A percentile compares a stretch with the other conserved stretches of the same genome.
phyloP scores from a whole-genome alignment of 1,139 yeast species.

The Suhomyces maxii region DNA sequence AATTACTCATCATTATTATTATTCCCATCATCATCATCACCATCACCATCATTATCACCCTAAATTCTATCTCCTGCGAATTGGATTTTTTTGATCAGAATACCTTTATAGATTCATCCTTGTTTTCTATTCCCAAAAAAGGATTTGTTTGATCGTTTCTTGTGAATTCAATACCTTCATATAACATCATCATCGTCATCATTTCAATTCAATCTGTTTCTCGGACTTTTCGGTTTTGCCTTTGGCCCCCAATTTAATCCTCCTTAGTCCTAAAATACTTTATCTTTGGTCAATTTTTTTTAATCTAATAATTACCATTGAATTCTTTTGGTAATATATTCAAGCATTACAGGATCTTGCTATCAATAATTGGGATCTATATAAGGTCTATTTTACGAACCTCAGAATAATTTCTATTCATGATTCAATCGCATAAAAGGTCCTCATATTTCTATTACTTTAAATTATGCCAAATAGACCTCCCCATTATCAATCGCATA shows the following conservation, averaged over 20 bases:
- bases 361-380: no score
- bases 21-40: neutral
- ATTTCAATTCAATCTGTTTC: neutral
- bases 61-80: no score
- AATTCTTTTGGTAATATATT: no score
- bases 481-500: constrained; percentile 29
- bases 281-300: no score
- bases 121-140: no score
- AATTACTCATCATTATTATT: neutral
- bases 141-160: neutral
- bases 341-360: no score
- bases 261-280: no score
- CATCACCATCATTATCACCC: neutral
- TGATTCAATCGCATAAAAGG: neutral
- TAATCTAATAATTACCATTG: no score
- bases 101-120: no score
- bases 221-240: constrained; percentile 7
- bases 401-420: neutral
- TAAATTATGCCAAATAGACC: constrained; percentile 17
- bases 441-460: neutral
- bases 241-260: neutral
- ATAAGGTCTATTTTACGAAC: no score
- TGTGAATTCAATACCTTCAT: neutral
- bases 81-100: no score
- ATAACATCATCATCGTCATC: no score